Conservation (phyloP, 805 yeast species). For the Zygotorulaspora florentina region DNA sequence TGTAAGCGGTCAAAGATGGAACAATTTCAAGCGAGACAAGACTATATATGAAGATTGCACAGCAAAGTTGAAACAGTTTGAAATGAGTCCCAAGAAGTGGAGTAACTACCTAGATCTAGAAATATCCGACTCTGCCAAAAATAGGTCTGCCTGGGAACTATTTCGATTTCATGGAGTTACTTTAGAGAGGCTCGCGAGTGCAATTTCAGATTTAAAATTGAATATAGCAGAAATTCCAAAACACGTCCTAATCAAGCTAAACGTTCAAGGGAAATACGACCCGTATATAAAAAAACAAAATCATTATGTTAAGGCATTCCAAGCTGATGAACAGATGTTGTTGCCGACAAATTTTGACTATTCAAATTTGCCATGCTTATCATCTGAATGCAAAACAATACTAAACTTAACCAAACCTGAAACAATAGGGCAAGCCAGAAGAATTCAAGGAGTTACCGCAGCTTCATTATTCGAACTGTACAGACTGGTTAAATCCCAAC, state of each 20-base stretch:
- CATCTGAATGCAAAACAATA: slow-evolving; percentile 66
- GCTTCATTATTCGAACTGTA: slow-evolving; percentile 83
- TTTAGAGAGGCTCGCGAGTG: slow-evolving; percentile 24
- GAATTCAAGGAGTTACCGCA: slow-evolving; percentile 94
- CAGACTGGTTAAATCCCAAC: slow-evolving; percentile 41
- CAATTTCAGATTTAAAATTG: slow-evolving; percentile 38
- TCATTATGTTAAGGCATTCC: slow-evolving; percentile 68
- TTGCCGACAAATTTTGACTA: slow-evolving; percentile 72
- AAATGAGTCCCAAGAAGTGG: slow-evolving; percentile 63
- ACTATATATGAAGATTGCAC: slow-evolving; percentile 42
- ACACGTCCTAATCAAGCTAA: slow-evolving; percentile 55
- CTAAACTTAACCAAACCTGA: slow-evolving; percentile 75
- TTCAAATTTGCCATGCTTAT: slow-evolving; percentile 53
- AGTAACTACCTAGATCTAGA: slow-evolving; percentile 41
- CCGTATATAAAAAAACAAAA: slow-evolving; percentile 75
- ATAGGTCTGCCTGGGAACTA: slow-evolving; percentile 67
- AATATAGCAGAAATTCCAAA: slow-evolving; percentile 32
- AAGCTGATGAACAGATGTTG: slow-evolving; percentile 70
- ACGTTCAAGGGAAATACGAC: slow-evolving; percentile 77
- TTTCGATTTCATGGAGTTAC: slow-evolving; percentile 50
- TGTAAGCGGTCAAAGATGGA: slow-evolving; percentile 57
- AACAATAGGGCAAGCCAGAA: slow-evolving; percentile 91
- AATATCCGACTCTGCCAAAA: slow-evolving; percentile 51
- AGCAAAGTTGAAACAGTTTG: slow-evolving; percentile 42
- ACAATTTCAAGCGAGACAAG: slow-evolving; percentile 43